These are phyloP conservation scores for Erythrophleum ivorense DNA, from an alignment of 331 rosid genomes.

Conservation along the genomic window DNA sequence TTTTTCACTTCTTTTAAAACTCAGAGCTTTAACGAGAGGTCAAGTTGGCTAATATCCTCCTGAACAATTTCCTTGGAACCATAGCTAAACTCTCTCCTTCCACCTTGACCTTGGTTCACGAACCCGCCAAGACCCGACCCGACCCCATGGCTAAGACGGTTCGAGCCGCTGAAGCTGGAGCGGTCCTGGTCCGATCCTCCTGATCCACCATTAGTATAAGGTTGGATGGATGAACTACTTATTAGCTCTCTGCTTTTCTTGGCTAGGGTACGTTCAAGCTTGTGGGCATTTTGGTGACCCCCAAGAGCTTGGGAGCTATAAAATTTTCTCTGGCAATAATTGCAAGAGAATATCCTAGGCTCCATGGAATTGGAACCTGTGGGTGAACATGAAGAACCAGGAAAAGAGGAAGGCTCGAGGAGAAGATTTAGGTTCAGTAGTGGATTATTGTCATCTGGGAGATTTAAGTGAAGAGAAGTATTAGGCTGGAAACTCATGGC, in stretches of 20 bases:
- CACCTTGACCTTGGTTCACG: constrained; percentile 39
- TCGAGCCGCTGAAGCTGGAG: constrained; percentile 19
- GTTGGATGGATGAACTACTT: constrained; percentile 40
- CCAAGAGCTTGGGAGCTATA: constrained; percentile 94
- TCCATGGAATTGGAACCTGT: constrained; percentile 39
- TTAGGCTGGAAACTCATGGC: constrained; percentile 71
- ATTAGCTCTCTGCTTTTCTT: constrained; percentile 77
- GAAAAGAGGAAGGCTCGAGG: constrained; percentile 67
- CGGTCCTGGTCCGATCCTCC: constrained; percentile 32
- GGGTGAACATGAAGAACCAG: constrained; percentile 46
- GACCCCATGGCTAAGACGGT: constrained; percentile 20
- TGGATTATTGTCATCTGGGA: constrained; percentile 39
- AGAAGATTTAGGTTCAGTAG: constrained; percentile 63
- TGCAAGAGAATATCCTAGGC: constrained; percentile 76
- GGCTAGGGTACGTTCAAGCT: constrained; percentile 86
- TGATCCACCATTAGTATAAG: not conserved
- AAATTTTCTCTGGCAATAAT: constrained; percentile 88
- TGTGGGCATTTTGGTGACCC: constrained; percentile 97
- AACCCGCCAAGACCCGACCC: constrained; percentile 22
- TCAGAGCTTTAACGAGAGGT: constrained; percentile 83
- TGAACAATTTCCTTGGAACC: constrained; percentile 55
- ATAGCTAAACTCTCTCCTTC: constrained; percentile 36
- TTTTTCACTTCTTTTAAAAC: not conserved
- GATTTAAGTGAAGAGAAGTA: constrained; percentile 55
- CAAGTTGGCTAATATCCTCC: constrained; percentile 80